phyloP scores from a whole-genome alignment of 495 filamentous ascomycete species.

The Penicillium simplicissimum region DNA sequence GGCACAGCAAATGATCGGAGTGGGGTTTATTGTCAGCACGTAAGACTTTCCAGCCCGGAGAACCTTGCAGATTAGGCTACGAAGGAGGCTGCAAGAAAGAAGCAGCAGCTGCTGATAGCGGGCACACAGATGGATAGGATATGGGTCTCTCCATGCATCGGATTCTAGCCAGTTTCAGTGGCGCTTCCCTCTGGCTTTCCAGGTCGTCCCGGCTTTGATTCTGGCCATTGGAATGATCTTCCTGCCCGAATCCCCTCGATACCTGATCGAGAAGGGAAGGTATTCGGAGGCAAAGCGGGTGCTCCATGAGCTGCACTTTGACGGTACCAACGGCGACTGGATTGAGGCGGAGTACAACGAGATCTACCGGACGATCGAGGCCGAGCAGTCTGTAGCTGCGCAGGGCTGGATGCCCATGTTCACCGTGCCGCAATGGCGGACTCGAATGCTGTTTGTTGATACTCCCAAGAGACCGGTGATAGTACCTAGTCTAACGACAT shows the following conservation, averaged over 20 bases:
- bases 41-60: slow-evolving; percentile 15
- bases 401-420: slow-evolving; percentile 55
- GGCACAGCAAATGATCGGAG: slow-evolving; percentile 61
- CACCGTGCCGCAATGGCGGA: slow-evolving; percentile 51
- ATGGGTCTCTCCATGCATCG: slow-evolving; percentile 49
- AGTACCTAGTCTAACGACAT: slow-evolving; percentile 12
- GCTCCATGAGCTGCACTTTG: slow-evolving; percentile 51
- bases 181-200: slow-evolving; percentile 58
- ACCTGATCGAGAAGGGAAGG: slow-evolving; percentile 51
- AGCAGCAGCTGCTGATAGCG: neutral
- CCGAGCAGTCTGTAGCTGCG: slow-evolving; percentile 45
- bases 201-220: slow-evolving; percentile 47
- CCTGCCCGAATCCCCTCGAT: slow-evolving; percentile 57
- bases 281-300: slow-evolving; percentile 48
- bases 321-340: slow-evolving; percentile 52
- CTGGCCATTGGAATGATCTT: slow-evolving; percentile 51
- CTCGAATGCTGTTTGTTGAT: slow-evolving; percentile 45
- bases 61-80: neutral
- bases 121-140: slow-evolving; percentile 53
- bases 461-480: neutral
- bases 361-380: slow-evolving; percentile 49
- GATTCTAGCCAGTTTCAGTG: slow-evolving; percentile 50
- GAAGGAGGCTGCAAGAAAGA: neutral
- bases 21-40: slow-evolving; percentile 54
- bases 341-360: slow-evolving; percentile 49